Conservation (phyloP, 306 rosid genomes). For the Glycyrrhiza uralensis region DNA sequence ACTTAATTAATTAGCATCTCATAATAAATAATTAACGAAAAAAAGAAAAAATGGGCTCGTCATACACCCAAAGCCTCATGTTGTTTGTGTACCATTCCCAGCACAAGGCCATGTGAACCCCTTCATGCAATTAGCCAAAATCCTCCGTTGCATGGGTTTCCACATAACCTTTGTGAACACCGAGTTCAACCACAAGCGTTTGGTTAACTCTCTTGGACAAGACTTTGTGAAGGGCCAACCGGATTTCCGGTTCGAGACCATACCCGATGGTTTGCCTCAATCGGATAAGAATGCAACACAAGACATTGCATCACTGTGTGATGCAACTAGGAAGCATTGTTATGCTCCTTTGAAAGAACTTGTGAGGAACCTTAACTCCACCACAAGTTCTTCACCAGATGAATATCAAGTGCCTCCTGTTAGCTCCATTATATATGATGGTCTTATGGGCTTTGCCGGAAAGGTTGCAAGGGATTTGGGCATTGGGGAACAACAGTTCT, state of each 20-base stretch:
- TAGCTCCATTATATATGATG: not conserved
- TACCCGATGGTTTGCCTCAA: constrained; percentile 15
- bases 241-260: not conserved
- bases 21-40: too few species aligned
- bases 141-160: not conserved
- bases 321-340: not conserved
- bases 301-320: not conserved
- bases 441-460: constrained; percentile 15
- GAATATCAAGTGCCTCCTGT: constrained; percentile 17
- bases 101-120: constrained; percentile 20
- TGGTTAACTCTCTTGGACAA: not conserved
- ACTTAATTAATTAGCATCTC: not conserved
- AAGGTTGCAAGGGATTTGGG: not conserved
- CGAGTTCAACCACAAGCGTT: constrained; percentile 7
- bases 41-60: not conserved
- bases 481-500: not conserved
- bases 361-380: not conserved
- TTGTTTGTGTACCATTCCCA: constrained; percentile 17
- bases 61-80: not conserved
- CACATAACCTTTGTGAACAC: constrained; percentile 22
- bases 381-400: not conserved
- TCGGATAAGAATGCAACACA: not conserved
- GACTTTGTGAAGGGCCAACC: not conserved
- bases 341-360: constrained; percentile 9
- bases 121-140: constrained; percentile 14